Conservation (phyloP, 495 filamentous ascomycete genomes). For the Penicillium steckii region DNA sequence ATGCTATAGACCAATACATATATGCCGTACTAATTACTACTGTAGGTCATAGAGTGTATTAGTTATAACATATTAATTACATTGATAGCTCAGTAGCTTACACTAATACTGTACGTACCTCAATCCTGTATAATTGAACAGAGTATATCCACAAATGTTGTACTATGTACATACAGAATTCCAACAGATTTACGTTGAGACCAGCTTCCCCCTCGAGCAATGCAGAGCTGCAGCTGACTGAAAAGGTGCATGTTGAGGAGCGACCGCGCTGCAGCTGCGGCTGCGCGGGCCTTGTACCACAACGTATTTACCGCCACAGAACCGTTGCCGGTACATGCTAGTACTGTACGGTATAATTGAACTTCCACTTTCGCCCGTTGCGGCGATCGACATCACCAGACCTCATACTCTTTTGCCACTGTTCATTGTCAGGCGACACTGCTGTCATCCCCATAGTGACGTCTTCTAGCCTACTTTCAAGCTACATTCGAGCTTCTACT, state of each 20-base stretch:
- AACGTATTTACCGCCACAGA: not conserved
- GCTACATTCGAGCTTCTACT: not conserved
- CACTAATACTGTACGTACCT: too few species aligned
- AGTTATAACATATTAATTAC: too few species aligned
- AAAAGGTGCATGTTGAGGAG: slow-evolving; percentile 19
- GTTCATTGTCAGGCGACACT: slow-evolving; percentile 17
- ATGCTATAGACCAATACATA: too few species aligned
- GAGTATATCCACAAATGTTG: too few species aligned
- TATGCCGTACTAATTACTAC: too few species aligned
- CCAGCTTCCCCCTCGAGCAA: slow-evolving; percentile 1
- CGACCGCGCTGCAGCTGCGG: slow-evolving; percentile 2
- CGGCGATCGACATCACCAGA: slow-evolving; percentile 25
- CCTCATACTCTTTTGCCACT: slow-evolving; percentile 12
- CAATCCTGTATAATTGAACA: too few species aligned
- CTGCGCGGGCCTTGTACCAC: slow-evolving; percentile 3
- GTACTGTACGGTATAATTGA: not conserved
- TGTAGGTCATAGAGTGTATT: too few species aligned
- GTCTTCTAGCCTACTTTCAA: not conserved
- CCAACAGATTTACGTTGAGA: too few species aligned
- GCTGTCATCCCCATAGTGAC: slow-evolving; percentile 15
- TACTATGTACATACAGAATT: too few species aligned
- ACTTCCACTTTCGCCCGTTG: slow-evolving; percentile 1
- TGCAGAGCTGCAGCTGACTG: slow-evolving; percentile 14
- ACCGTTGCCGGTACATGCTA: not conserved
- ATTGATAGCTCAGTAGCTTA: too few species aligned